Evolutionary conservation across 805 yeast genomes (phyloP), one percentile per base, ranked within the genome.

Genomic region (Phaffomyces antillensis): DNA sequence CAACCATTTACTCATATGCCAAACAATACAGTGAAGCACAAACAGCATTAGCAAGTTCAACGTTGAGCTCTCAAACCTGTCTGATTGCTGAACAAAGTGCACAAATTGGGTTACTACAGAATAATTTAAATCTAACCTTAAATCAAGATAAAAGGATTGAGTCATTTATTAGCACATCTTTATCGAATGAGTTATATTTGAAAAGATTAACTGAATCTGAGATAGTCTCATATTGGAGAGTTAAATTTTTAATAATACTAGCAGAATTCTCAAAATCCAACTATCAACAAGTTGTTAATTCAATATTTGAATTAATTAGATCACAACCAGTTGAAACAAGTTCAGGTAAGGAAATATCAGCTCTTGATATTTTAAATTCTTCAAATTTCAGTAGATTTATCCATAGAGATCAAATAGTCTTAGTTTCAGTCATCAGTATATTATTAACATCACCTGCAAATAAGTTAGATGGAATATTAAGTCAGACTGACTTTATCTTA

Each of bases 71-170:
- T 3, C 40, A 48, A 12, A 48, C 55, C 4, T 58, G 61, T 31
- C 50, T 44, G 13, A 25, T 56, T 18, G 49, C 56, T 9, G 59
- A 57, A 33, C 20, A 38, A 12, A 37, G 53, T 4, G 54, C 56
- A 2, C 59, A 58, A 36, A 41, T 52, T n/a, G 56, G 58, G 0
- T 33, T 59, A 1, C 34, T 59, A 8, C 60, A 56, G 36, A 52
- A 47, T 5, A 50, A 45, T 36, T 40, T 43, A 36, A 24, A 30
- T 13, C 39, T 46, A 3, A 43, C 47, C 3, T 36, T 48, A 13
- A 45, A 53, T 10, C 63, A 56, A 39, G 61, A 57, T 30, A 59
- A 59, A 38, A 49, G 50, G 9, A 43, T 55, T 12, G 59, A 58
- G 5, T 46, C 52, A 3, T 56, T 56, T 35, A 18, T 59, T 8